These are phyloP conservation scores for Xenoacremonium recifei DNA, from an alignment of 2,329 filamentous ascomycete genomes.

Conservation along the genomic window DNA sequence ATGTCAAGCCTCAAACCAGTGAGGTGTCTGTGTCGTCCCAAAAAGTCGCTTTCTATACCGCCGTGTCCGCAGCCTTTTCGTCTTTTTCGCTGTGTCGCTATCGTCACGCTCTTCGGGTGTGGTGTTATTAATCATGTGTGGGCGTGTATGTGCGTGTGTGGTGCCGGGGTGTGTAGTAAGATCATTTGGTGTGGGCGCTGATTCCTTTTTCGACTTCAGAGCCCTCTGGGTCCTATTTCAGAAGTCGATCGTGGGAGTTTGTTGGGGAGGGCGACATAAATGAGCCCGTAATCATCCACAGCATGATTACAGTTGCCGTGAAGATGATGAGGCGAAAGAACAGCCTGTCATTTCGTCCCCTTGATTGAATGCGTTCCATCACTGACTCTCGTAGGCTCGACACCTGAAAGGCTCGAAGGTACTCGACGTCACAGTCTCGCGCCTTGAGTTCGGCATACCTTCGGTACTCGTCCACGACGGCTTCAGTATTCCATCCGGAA, in stretches of 20 bases:
- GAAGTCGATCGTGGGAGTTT: conserved; percentile 10
- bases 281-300: conserved; percentile 43
- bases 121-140: neutral
- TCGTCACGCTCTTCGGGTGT: conserved; percentile 1
- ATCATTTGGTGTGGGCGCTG: too few relatives aligned
- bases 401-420: conserved; percentile 52
- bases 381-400: conserved; percentile 32
- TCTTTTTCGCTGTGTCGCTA: conserved; percentile 2
- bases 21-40: conserved; percentile 11
- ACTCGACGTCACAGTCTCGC: conserved; percentile 59
- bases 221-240: too few relatives aligned
- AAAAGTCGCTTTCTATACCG: conserved; percentile 1
- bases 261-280: conserved; percentile 21
- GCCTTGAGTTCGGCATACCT: conserved; percentile 61
- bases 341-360: conserved; percentile 22
- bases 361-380: too few relatives aligned
- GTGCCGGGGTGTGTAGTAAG: neutral
- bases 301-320: conserved; percentile 37
- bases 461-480: conserved; percentile 71
- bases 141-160: too few relatives aligned
- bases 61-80: neutral
- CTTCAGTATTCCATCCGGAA: conserved; percentile 61
- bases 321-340: conserved; percentile 46
- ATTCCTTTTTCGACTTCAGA: too few relatives aligned
- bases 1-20: conserved; percentile 12